Evolutionary conservation across 768 basidiomycete genomes (phyloP).

Genomic region (Punctularia strigosozonata): DNA sequence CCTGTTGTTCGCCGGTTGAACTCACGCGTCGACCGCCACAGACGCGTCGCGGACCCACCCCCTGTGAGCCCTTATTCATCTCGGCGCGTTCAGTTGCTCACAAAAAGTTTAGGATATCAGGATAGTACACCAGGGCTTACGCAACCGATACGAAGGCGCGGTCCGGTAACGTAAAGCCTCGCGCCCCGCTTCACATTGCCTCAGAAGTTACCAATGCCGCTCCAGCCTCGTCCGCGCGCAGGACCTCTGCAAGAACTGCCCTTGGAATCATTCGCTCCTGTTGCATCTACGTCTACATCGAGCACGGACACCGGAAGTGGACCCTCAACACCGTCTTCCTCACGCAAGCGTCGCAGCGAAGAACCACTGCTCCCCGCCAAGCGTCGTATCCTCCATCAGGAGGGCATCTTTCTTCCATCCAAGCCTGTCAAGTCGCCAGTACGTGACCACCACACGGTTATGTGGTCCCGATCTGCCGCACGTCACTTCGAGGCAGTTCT

Average conservation of each 20-base stretch:
- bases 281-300: slow-evolving; percentile 18
- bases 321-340: slow-evolving; percentile 36
- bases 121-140: too few species aligned
- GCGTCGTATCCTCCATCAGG: slow-evolving; percentile 49
- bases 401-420: slow-evolving; percentile 31
- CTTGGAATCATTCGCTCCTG: slow-evolving; percentile 39
- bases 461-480: slow-evolving; percentile 27
- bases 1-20: too few species aligned
- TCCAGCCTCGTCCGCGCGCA: slow-evolving; percentile 10
- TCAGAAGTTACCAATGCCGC: slow-evolving; percentile 1
- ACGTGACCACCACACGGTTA: slow-evolving; percentile 27
- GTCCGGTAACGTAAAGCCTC: too few species aligned
- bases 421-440: slow-evolving; percentile 25
- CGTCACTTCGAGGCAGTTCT: slow-evolving; percentile 32
- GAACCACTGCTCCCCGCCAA: slow-evolving; percentile 46
- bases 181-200: slow-evolving; percentile 1
- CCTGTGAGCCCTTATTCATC: too few species aligned
- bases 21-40: too few species aligned
- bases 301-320: slow-evolving; percentile 18
- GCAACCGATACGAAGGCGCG: too few species aligned
- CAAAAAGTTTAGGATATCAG: too few species aligned
- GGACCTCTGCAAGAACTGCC: slow-evolving; percentile 55
- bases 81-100: too few species aligned
- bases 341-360: slow-evolving; percentile 43
- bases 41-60: too few species aligned